phyloP scores from a whole-genome alignment of 768 basidiomycete species.

The Amanita pallidorosea region DNA sequence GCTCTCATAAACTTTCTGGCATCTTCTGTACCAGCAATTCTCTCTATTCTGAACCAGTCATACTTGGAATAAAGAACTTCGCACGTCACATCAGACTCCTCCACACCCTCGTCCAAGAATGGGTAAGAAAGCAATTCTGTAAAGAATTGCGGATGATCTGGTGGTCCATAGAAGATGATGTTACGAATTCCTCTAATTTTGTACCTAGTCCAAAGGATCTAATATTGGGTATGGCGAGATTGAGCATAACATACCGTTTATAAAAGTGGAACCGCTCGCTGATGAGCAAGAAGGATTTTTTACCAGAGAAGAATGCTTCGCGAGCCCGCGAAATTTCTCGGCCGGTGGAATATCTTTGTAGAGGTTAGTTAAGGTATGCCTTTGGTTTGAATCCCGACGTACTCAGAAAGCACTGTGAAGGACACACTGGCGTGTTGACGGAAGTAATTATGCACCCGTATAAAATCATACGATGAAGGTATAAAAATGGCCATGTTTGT shows the following conservation, averaged over 20 bases:
- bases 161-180: conserved; percentile 86
- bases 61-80: conserved; percentile 80
- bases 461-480: conserved; percentile 95
- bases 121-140: conserved; percentile 84
- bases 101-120: conserved; percentile 85
- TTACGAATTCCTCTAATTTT: conserved; percentile 90
- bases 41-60: conserved; percentile 80
- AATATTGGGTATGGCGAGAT: not conserved
- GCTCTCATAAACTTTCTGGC: conserved; percentile 32
- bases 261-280: conserved; percentile 99
- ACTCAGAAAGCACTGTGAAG: conserved; percentile 89
- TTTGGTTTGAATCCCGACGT: conserved; percentile 12
- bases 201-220: conserved; percentile 41
- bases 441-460: conserved; percentile 82
- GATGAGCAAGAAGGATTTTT: conserved; percentile 78
- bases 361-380: not conserved
- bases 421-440: conserved; percentile 58
- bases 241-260: conserved; percentile 43
- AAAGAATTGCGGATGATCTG: conserved; percentile 87
- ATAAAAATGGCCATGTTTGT: conserved; percentile 82
- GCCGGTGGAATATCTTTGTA: conserved; percentile 75
- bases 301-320: conserved; percentile 84
- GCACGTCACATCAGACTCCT: conserved; percentile 74
- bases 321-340: conserved; percentile 92
- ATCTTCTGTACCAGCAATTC: conserved; percentile 58